Evolutionary conservation across 306 rosid species (phyloP).

Genomic region (Abrus precatorius): DNA sequence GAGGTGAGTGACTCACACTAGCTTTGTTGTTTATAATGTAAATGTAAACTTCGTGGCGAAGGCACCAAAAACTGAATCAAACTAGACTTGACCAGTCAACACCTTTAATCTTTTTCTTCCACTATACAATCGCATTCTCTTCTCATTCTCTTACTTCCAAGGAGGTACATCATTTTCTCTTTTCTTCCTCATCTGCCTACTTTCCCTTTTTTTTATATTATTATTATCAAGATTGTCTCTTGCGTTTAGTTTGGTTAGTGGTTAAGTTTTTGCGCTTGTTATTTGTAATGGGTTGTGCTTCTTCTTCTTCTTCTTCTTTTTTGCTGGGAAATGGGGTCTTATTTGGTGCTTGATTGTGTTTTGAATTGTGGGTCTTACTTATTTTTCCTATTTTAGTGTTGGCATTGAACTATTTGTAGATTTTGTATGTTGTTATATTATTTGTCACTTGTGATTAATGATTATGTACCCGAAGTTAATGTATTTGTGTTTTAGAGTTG

Average conservation of each 20-base stretch:
- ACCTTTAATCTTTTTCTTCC: background rate
- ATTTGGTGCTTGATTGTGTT: background rate
- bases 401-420: background rate
- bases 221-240: background rate
- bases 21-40: background rate
- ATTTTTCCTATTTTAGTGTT: background rate
- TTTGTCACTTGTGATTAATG: background rate
- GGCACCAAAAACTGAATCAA: background rate
- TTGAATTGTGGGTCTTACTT: background rate
- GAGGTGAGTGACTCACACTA: no score
- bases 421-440: constrained; percentile 1
- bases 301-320: background rate
- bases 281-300: background rate
- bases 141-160: background rate
- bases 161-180: background rate
- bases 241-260: background rate
- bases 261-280: background rate
- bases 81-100: background rate
- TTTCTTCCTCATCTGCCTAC: background rate
- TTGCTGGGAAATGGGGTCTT: background rate
- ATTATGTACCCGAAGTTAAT: background rate
- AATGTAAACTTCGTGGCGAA: constrained; percentile 37
- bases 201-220: background rate
- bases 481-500: background rate
- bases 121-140: background rate